Evolutionary conservation across 129 eudicot genomes (phyloP), one percentile per base, ranked within the genome.

Genomic region (Centella asiatica): DNA sequence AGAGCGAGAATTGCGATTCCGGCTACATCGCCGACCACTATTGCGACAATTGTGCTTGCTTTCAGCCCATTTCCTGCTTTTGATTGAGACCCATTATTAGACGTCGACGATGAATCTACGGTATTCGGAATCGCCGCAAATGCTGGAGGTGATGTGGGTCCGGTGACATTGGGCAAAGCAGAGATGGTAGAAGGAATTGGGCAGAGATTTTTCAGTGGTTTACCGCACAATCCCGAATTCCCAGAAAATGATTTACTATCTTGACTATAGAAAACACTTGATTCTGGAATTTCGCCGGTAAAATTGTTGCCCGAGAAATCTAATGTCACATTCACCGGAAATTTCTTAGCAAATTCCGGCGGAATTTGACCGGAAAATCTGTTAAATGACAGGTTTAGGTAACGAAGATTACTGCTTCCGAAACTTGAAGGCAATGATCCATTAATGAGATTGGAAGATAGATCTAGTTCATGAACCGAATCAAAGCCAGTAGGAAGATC

Each of bases 61-160:
- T 44, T 76, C 2, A 93, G 75, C 20, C 94, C 81, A 40, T 73
- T 29, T n/a, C 22, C 20, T 31, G 45, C 17, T 58, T 62, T 64
- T 32, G 42, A 13, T 37, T 55, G 55, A 2, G 75, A 47, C 49
- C 27, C 70, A 23, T 48, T 57, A 24, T 51, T 19, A n/a, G 59
- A 27, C n/a, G 44, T 60, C 19, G 82, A 66, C 1, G 83, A 67
- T 12, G 68, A 44, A 40, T 14, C n/a, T 1, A 76, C 67, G 18
- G 78, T 72, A 34, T 84, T 85, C 10, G 99, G 99, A 6, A 93
- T 93, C 44, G 95, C 99, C 44, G 99, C 99, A 10, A 93, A 77
- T 14, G 99, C 99, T 4, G 99, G 99, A 2, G 98, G 84, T 6
- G 98, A 88, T 6, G 76, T 82, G 11, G 84, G 74, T 6, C 60